Base-by-base conservation (phyloP, 768 basidiomycete genomes). In the Collybiopsis confluens region DNA sequence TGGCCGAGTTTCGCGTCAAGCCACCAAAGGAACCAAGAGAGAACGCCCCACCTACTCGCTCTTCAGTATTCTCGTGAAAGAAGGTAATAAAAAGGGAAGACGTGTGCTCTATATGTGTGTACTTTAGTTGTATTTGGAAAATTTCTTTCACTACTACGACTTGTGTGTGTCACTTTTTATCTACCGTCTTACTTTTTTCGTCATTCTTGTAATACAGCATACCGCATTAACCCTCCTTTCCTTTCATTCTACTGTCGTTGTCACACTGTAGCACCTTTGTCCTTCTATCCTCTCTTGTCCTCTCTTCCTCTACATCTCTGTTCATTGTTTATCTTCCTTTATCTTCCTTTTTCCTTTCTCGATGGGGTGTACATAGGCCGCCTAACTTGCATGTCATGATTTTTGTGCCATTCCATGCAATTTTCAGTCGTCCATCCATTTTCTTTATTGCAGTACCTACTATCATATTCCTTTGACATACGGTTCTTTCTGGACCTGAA, bases 1-100 rank as follows among this genome's bases (percentile, higher is more conserved):
- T 80, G 57, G 71, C 78, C 63, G 85, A 91, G 67, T 90, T 92
- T 75, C 83, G 90, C 54, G 81, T 92, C 56, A 90, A 87, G 62
- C 86, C 85, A 6, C 88, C 81, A 26, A 77, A 81, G 65, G 83
- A 73, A 45, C 54, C 65, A 42, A 8, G 23, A 27, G 40, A 52
- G 9, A 23, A 27, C 13, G n/a, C n/a, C n/a, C n/a, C n/a, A n/a
- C n/a, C 44, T 6, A 6, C 23, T 28, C 38, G 40, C 9, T 15
- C 37, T 18, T 51, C 37, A 21, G 26, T 38, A n/a, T 52, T 41
- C 10, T 52, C 38, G 35, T 48, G 33, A 48, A 33, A 33, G 30
- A 45, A 18, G 26, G 24, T 24, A 45, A 45, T 45, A 4, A 30
- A 30, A 46, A 46, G 13, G 28, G 33, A 46, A 30, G 33, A 30